These are phyloP conservation scores for Pseudocercospora fijiensis DNA, from an alignment of 2,329 filamentous ascomycete species.

Conservation along the genomic window DNA sequence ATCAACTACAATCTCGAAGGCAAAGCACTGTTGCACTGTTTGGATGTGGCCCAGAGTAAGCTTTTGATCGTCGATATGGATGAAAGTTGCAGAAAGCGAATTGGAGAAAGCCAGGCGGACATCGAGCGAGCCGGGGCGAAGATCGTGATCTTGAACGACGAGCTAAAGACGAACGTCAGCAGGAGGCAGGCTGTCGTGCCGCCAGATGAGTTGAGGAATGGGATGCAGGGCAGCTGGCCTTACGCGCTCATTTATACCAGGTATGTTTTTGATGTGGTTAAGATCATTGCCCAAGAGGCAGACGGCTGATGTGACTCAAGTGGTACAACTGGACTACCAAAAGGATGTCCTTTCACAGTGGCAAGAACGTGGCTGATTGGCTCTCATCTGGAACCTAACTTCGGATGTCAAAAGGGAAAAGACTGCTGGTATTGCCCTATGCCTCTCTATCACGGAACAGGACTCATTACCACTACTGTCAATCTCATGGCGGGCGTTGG, in stretches of 20 bases:
- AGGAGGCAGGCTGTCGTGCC: slow-evolving; percentile 25
- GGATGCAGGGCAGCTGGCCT: slow-evolving; percentile 50
- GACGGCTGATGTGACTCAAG: slow-evolving; percentile 31
- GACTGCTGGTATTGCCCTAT: slow-evolving; percentile 74
- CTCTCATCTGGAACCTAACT: slow-evolving; percentile 35
- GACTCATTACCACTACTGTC: slow-evolving; percentile 62
- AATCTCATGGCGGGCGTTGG: slow-evolving; percentile 57
- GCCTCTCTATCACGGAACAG: slow-evolving; percentile 75
- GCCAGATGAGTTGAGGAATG: slow-evolving; percentile 29
- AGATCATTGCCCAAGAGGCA: too few relatives aligned
- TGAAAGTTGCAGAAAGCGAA: slow-evolving; percentile 52
- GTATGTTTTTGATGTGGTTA: not conserved
- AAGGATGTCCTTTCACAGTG: slow-evolving; percentile 64
- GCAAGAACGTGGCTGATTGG: slow-evolving; percentile 47
- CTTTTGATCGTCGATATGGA: slow-evolving; percentile 48
- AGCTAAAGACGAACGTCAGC: slow-evolving; percentile 48
- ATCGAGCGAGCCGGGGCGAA: slow-evolving; percentile 58
- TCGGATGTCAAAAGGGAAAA: slow-evolving; percentile 51
- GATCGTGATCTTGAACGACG: slow-evolving; percentile 54
- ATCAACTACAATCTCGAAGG: slow-evolving; percentile 41
- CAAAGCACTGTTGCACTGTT: slow-evolving; percentile 38
- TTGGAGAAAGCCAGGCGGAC: slow-evolving; percentile 52
- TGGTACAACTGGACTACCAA: slow-evolving; percentile 72
- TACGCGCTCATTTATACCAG: slow-evolving; percentile 71
- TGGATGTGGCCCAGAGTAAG: slow-evolving; percentile 41